Evolutionary conservation across 352 stramenopile species (phyloP).

Genomic region (Pythium guiyangense): DNA sequence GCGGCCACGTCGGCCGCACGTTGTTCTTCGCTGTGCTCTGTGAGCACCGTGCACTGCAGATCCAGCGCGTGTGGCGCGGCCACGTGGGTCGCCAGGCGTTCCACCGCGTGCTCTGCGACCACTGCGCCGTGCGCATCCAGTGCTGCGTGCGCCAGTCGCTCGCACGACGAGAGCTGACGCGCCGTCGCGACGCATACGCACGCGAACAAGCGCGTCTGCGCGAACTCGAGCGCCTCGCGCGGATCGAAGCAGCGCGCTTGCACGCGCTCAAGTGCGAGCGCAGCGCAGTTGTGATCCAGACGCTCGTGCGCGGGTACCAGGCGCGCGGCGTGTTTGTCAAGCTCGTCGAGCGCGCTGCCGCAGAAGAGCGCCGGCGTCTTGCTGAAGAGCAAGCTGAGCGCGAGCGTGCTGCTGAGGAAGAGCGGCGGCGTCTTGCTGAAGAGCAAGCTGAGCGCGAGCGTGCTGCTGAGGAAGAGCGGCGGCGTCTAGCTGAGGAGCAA

Average conservation of each 20-base stretch:
- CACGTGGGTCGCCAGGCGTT: slow-evolving; percentile 31
- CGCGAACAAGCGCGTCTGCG: slow-evolving; percentile 27
- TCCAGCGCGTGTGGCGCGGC: slow-evolving; percentile 47
- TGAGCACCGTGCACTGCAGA: slow-evolving; percentile 29
- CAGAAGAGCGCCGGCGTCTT: no score
- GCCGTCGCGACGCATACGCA: slow-evolving; percentile 22
- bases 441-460: no score
- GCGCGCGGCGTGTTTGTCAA: slow-evolving; percentile 31
- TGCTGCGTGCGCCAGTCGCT: slow-evolving; percentile 37
- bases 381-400: no score
- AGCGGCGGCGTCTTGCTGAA: no score
- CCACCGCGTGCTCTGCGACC: slow-evolving; percentile 26
- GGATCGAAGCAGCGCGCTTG: slow-evolving; percentile 15
- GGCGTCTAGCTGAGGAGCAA: no score
- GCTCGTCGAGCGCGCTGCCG: slow-evolving; percentile 31
- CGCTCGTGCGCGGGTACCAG: slow-evolving; percentile 40
- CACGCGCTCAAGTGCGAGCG: slow-evolving; percentile 18
- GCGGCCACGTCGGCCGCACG: slow-evolving; percentile 24
- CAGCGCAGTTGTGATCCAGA: slow-evolving; percentile 43
- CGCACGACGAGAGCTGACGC: slow-evolving; percentile 28
- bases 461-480: no score
- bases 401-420: no score
- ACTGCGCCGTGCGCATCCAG: slow-evolving; percentile 40
- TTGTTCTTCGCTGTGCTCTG: slow-evolving; percentile 20
- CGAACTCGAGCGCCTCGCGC: slow-evolving; percentile 16